These are phyloP conservation scores for Decorospora gaudefroyi DNA, from an alignment of 2,329 filamentous ascomycete genomes.

Conservation along the genomic window DNA sequence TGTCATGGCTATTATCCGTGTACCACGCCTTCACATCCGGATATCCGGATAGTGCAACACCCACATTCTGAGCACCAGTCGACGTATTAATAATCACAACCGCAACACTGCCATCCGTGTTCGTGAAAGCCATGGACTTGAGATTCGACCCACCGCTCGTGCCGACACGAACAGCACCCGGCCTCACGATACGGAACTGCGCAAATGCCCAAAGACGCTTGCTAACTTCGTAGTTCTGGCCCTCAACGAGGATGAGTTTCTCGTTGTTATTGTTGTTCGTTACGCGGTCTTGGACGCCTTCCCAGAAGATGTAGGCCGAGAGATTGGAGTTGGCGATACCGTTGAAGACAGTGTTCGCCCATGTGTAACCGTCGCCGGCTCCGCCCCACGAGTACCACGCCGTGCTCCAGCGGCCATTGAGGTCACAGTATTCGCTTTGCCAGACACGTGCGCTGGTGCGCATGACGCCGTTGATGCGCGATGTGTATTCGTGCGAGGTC, in stretches of 20 bases:
- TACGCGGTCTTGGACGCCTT: constrained; percentile 51
- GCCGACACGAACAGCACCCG: constrained; percentile 47
- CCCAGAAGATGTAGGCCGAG: constrained; percentile 62
- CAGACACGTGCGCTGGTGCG: constrained; percentile 54
- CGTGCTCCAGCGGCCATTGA: constrained; percentile 48
- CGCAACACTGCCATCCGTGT: constrained; percentile 36
- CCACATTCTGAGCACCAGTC: constrained; percentile 25
- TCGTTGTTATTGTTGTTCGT: constrained; percentile 45
- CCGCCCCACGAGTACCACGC: constrained; percentile 56
- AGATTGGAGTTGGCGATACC: constrained; percentile 56
- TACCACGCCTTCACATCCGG: constrained; percentile 28
- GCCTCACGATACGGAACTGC: constrained; percentile 49
- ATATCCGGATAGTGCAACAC: constrained; percentile 16
- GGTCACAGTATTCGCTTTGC: constrained; percentile 58
- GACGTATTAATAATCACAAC: constrained; percentile 37
- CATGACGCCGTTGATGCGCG: constrained; percentile 48
- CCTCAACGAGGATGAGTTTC: constrained; percentile 45
- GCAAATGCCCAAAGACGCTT: constrained; percentile 52
- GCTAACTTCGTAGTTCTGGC: constrained; percentile 41
- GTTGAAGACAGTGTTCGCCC: constrained; percentile 60
- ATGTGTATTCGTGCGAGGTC: constrained; percentile 53
- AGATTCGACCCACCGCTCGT: constrained; percentile 37
- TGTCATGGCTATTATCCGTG: constrained; percentile 32
- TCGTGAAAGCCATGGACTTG: constrained; percentile 42
- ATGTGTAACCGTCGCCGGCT: constrained; percentile 58